Base-by-base conservation (phyloP, 1,139 yeast genomes). In the Saccharomycopsis hybrid region DNA sequence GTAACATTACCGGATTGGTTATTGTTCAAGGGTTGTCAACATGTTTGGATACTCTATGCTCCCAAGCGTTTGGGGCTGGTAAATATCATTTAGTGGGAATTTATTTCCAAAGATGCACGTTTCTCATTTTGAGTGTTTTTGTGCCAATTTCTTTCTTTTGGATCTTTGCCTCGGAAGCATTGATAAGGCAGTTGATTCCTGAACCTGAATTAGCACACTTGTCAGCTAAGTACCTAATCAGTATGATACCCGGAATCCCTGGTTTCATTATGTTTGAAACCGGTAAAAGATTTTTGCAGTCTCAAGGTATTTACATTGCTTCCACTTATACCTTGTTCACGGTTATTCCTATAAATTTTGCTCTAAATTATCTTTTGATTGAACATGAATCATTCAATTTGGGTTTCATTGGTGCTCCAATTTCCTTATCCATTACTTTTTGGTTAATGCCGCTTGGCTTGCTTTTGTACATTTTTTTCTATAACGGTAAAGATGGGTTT, bases 221-320 rank as follows among this genome's bases (percentile, higher is more conserved):
- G 9, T 79, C 96, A 0, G 73, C 84, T 30, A 62, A 66, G 40
- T 89, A 84, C 61, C 69, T 89, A 53, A 71, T 85, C 51, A 70
- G 84, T 4, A 68, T 85, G 60, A 74, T 83, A 3, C 59, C 79
- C 9, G 96, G 96, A 8, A 88, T 87, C 1, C 96, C 96, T 0
- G 92, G 87, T 0, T 88, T 85, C 64, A 84, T 88, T 33, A 65
- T 85, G 41, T 89, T 89, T 65, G 96, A 89, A 64, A 80, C 81
- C 57, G 78, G 86, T 30, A 89, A 89, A 63, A 74, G 96, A 55
- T 89, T 79, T 60, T 66, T 90, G 53, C 97, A 89, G 66, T 90
- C 95, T 0, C 97, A 90, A 65, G 95, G 95, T 5, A 85, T 88
- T 30, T 89, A 87, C 69, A 92, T 85, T 59, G 96, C 96, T 0